These are phyloP conservation scores for Apiospora sp. DNA, from an alignment of 2,329 filamentous ascomycete species.

Conservation along the genomic window DNA sequence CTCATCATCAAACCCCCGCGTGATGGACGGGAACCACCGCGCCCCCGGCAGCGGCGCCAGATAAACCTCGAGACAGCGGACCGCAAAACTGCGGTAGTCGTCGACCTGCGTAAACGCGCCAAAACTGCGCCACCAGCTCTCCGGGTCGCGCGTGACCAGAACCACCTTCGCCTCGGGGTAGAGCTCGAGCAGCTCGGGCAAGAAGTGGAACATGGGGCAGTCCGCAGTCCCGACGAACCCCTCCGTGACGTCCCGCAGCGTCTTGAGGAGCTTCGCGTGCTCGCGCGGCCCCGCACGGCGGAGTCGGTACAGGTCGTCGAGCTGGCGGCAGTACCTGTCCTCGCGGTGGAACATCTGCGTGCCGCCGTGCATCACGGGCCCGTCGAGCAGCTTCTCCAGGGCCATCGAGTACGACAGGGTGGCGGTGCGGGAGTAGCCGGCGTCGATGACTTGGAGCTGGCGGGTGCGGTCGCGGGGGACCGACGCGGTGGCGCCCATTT, in stretches of 20 bases:
- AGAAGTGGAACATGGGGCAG: slow-evolving; percentile 19
- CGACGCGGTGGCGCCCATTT: neutral
- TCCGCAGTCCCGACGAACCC: slow-evolving; percentile 36
- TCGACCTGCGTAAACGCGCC: neutral
- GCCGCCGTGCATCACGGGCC: slow-evolving; percentile 58
- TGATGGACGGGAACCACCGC: slow-evolving; percentile 5
- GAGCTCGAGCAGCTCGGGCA: slow-evolving; percentile 32
- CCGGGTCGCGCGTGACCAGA: slow-evolving; percentile 35
- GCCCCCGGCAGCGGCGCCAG: neutral
- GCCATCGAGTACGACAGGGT: slow-evolving; percentile 57
- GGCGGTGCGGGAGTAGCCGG: slow-evolving; percentile 54
- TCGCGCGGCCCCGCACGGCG: slow-evolving; percentile 31
- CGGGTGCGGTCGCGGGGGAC: slow-evolving; percentile 10
- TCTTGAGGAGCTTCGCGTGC: slow-evolving; percentile 33
- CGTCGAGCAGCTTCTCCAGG: slow-evolving; percentile 53
- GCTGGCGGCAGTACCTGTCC: slow-evolving; percentile 37
- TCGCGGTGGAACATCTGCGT: slow-evolving; percentile 46
- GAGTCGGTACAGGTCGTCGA: neutral
- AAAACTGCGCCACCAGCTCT: slow-evolving; percentile 33
- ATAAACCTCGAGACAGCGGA: neutral
- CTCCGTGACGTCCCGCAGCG: slow-evolving; percentile 32
- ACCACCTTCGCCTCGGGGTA: slow-evolving; percentile 37
- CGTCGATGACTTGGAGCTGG: slow-evolving; percentile 49
- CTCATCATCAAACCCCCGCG: neutral
- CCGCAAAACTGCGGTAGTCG: neutral